A percentile compares a stretch with the other conserved stretches of the same genome.
Evolutionary conservation across 805 yeast species (phyloP).

Genomic region (Naumovozyma castellii): DNA sequence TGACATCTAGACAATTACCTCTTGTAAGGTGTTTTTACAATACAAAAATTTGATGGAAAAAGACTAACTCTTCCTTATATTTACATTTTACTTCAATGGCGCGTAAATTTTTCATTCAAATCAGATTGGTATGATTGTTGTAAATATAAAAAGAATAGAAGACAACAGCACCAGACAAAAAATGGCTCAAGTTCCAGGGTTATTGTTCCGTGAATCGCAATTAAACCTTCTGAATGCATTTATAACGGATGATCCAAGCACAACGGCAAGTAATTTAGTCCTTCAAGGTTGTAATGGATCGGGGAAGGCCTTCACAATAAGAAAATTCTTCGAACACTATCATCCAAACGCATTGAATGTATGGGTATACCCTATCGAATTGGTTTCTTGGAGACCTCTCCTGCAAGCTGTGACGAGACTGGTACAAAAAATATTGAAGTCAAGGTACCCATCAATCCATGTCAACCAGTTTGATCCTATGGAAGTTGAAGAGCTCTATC

Average conservation of each 20-base stretch:
- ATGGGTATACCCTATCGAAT: slow-evolving; percentile 22
- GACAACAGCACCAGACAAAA: not conserved
- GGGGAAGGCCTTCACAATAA: slow-evolving; percentile 24
- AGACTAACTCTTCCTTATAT: not conserved
- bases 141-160: not conserved
- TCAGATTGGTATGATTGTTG: not conserved
- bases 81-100: not conserved
- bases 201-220: slow-evolving; percentile 22
- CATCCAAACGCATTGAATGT: slow-evolving; percentile 11
- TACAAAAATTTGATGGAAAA: no score
- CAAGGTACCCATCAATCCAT: slow-evolving; percentile 9
- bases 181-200: slow-evolving; percentile 4
- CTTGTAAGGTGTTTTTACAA: no score
- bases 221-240: slow-evolving; percentile 13
- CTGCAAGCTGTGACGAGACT: slow-evolving; percentile 23
- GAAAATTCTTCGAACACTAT: slow-evolving; percentile 9
- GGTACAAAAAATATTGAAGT: slow-evolving; percentile 13
- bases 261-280: slow-evolving; percentile 20
- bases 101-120: not conserved
- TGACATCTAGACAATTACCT: not conserved
- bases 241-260: slow-evolving; percentile 12
- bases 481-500: slow-evolving; percentile 25
- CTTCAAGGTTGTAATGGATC: slow-evolving; percentile 25
- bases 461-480: slow-evolving; percentile 23
- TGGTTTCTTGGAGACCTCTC: slow-evolving; percentile 28